phyloP scores from a whole-genome alignment of 148 eudicot species.

The Amaranthus hypochondriacus region DNA sequence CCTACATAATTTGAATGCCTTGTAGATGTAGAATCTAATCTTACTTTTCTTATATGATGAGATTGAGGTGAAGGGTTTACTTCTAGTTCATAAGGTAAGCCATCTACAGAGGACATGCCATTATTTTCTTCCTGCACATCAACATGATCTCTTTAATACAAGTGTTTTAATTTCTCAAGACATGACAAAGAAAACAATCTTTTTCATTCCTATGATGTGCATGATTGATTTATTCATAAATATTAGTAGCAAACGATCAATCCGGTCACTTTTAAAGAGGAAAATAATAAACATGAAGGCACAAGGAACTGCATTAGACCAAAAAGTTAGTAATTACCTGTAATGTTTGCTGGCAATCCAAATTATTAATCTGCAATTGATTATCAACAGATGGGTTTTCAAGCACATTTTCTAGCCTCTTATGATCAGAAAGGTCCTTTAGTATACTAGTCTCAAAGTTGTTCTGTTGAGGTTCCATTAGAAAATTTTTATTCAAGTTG shows the following conservation, averaged over 20 bases:
- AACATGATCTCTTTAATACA: conserved; percentile 8
- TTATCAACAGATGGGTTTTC: conserved; percentile 16
- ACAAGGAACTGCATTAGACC: background rate
- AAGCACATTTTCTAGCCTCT: conserved; percentile 16
- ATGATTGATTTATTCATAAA: background rate
- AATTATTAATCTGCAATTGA: conserved; percentile 17
- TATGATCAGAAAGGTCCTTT: conserved; percentile 19
- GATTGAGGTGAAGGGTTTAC: conserved; percentile 13
- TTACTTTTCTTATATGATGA: conserved; percentile 12
- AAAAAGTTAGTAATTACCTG: conserved; percentile 28
- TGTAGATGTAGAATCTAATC: conserved; percentile 15
- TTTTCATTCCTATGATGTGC: background rate
- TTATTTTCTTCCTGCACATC: conserved; percentile 28
- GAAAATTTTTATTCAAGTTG: conserved; percentile 12
- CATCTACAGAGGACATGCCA: conserved; percentile 14
- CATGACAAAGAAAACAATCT: background rate
- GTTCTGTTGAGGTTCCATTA: conserved; percentile 14
- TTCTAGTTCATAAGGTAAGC: conserved; percentile 18
- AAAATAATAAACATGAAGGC: background rate
- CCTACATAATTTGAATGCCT: conserved; percentile 1
- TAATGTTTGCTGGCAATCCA: conserved; percentile 23
- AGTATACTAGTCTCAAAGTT: background rate
- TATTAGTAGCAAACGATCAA: conserved; percentile 3
- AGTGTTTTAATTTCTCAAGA: background rate
- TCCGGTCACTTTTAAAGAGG: background rate